Evolutionary conservation across 1,139 yeast species (phyloP).

Genomic region (Suhomyces anneliseae): DNA sequence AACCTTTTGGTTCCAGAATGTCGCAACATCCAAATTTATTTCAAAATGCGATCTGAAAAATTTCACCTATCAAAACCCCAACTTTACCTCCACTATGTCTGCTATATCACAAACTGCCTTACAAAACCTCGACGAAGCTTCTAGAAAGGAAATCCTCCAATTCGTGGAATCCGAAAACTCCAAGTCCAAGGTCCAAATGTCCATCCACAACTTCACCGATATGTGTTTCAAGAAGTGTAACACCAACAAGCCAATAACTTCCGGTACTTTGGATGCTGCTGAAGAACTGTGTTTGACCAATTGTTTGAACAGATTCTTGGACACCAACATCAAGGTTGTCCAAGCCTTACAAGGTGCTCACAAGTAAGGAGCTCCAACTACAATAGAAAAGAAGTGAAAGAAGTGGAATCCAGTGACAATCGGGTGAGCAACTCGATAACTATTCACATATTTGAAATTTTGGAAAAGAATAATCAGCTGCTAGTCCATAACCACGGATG

Average conservation of each 20-base stretch:
- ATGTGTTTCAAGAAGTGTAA: slow-evolving; percentile 89
- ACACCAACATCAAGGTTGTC: slow-evolving; percentile 83
- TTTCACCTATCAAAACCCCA: background rate
- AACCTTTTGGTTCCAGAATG: background rate
- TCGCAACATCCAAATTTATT: background rate
- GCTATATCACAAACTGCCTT: slow-evolving; percentile 60
- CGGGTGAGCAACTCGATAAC: no score
- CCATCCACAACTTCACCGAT: slow-evolving; percentile 84
- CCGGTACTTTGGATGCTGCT: slow-evolving; percentile 49
- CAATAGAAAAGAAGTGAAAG: no score
- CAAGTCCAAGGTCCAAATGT: slow-evolving; percentile 83
- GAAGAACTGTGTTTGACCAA: slow-evolving; percentile 77
- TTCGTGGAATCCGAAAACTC: slow-evolving; percentile 84
- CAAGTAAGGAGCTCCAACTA: slow-evolving; percentile 11
- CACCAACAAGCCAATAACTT: slow-evolving; percentile 45
- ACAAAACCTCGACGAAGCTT: slow-evolving; percentile 63
- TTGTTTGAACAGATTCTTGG: slow-evolving; percentile 84
- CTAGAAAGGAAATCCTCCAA: slow-evolving; percentile 71
- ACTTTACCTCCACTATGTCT: slow-evolving; percentile 42
- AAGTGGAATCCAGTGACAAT: no score
- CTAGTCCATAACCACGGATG: no score
- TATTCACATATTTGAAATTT: no score
- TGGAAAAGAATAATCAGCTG: no score
- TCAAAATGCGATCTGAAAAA: slow-evolving; percentile 1
- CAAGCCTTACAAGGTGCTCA: slow-evolving; percentile 49